Percentiles rank a stretch among this genome's conserved stretches.
Conservation (phyloP, 345 rosid genomes). For the Excoecaria cochinchinensis region DNA sequence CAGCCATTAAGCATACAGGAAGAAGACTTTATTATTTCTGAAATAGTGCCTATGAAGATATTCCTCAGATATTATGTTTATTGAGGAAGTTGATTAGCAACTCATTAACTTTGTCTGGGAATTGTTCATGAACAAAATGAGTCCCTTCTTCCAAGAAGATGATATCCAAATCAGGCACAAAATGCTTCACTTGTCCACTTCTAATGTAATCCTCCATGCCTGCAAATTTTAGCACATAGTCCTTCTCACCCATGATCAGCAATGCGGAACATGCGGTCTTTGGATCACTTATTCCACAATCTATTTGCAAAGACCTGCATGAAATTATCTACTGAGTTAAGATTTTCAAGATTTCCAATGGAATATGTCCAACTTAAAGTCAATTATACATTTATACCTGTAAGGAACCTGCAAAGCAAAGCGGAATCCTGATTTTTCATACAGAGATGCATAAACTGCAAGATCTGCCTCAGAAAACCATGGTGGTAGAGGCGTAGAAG, state of each 20-base stretch:
- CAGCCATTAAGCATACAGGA: neutral
- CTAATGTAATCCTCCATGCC: conserved; percentile 31
- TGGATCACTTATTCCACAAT: conserved; percentile 14
- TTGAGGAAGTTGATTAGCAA: conserved; percentile 16
- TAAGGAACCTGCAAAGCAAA: conserved; percentile 28
- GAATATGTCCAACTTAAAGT: neutral
- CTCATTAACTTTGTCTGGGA: conserved; percentile 23
- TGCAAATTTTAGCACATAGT: conserved; percentile 24
- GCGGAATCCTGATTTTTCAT: conserved; percentile 30
- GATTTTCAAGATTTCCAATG: neutral
- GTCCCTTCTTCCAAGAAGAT: conserved; percentile 26
- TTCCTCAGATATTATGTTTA: conserved; percentile 1
- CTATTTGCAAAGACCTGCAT: conserved; percentile 8
- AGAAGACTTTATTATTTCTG: neutral
- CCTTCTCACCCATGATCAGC: conserved; percentile 31
- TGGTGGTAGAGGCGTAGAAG: conserved; percentile 24
- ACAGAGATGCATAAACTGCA: conserved; percentile 24
- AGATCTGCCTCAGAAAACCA: conserved; percentile 25
- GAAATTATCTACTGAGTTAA: neutral
- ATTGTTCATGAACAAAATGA: conserved; percentile 26
- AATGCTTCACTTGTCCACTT: conserved; percentile 26
- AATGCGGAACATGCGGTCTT: conserved; percentile 22
- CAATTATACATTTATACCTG: conserved; percentile 14
- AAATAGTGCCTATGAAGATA: neutral
- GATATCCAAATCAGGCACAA: conserved; percentile 23